These are phyloP conservation scores for Avena sativa DNA, from an alignment of 176 grass and related monocot genomes.

Conservation along the genomic window DNA sequence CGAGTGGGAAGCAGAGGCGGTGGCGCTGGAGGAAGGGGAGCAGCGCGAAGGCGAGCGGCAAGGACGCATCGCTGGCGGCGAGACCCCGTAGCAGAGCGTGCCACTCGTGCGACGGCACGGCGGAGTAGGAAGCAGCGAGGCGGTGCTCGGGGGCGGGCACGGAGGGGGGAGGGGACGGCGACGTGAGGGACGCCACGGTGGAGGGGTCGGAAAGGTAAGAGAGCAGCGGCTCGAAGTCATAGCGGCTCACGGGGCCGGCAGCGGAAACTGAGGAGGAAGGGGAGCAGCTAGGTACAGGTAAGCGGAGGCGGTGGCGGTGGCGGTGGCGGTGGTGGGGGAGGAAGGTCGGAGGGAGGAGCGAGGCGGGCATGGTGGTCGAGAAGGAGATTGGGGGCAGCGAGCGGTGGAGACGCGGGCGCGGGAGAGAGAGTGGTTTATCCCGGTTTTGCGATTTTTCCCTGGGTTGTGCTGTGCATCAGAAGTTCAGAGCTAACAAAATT, in stretches of 20 bases:
- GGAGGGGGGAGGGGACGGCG: slow-evolving; percentile 36
- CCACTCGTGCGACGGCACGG: slow-evolving; percentile 71
- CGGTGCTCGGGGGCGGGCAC: slow-evolving; percentile 45
- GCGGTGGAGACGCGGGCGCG: slow-evolving; percentile 41
- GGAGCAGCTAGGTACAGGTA: neutral
- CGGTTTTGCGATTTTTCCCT: slow-evolving; percentile 39
- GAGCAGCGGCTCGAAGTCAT: slow-evolving; percentile 87
- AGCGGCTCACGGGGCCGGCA: slow-evolving; percentile 26
- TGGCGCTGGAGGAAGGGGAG: slow-evolving; percentile 86
- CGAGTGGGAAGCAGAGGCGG: slow-evolving; percentile 88
- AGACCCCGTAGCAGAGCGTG: slow-evolving; percentile 70
- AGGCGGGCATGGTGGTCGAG: slow-evolving; percentile 41
- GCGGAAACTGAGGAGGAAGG: neutral
- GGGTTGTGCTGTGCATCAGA: too few relatives aligned
- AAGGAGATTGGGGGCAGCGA: slow-evolving; percentile 39
- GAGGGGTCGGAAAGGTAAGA: slow-evolving; percentile 57
- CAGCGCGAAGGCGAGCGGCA: slow-evolving; percentile 72
- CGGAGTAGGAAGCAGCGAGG: slow-evolving; percentile 67
- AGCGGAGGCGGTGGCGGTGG: slow-evolving; percentile 15
- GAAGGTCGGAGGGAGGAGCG: slow-evolving; percentile 39
- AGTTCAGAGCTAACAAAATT: too few relatives aligned
- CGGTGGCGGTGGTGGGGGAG: slow-evolving; percentile 23
- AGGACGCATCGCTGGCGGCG: slow-evolving; percentile 61
- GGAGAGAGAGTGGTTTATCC: slow-evolving; percentile 46
- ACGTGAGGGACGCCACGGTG: slow-evolving; percentile 26